phyloP scores from a whole-genome alignment of 768 basidiomycete genomes.

The Heimioporus sp. region DNA sequence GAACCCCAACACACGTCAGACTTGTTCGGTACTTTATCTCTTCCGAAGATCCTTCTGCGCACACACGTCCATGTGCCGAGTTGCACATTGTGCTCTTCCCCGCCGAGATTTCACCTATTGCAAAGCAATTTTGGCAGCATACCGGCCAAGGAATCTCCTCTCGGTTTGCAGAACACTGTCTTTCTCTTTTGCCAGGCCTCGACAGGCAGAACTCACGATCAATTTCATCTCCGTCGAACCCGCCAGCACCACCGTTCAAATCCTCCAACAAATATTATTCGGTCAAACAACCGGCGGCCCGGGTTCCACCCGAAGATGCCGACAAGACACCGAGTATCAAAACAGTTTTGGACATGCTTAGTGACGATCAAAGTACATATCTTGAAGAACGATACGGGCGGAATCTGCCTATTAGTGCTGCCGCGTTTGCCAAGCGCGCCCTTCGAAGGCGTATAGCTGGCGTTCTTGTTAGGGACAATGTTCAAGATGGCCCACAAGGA shows the following conservation, averaged over 20 bases:
- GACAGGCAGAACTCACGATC: slow-evolving; percentile 24
- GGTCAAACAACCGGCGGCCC: slow-evolving; percentile 15
- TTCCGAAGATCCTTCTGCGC: slow-evolving; percentile 45
- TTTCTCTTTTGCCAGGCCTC: slow-evolving; percentile 60
- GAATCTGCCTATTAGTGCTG: slow-evolving; percentile 74
- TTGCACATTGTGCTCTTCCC: slow-evolving; percentile 85
- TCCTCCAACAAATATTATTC: slow-evolving; percentile 60
- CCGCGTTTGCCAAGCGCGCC: slow-evolving; percentile 79
- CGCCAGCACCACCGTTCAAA: slow-evolving; percentile 34
- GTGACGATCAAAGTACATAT: slow-evolving; percentile 66
- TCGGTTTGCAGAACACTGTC: slow-evolving; percentile 78
- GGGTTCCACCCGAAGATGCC: slow-evolving; percentile 6
- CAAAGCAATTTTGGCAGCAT: slow-evolving; percentile 97
- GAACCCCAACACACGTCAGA: slow-evolving; percentile 46
- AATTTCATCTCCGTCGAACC: slow-evolving; percentile 26
- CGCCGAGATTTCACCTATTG: slow-evolving; percentile 52
- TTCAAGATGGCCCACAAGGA: slow-evolving; percentile 30
- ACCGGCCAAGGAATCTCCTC: slow-evolving; percentile 88
- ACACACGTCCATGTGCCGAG: slow-evolving; percentile 42
- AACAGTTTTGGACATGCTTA: slow-evolving; percentile 44
- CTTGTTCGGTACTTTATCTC: slow-evolving; percentile 71
- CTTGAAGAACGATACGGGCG: slow-evolving; percentile 95
- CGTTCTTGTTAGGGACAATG: slow-evolving; percentile 63
- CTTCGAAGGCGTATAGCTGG: slow-evolving; percentile 89
- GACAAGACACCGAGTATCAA: slow-evolving; percentile 5